Evolutionary conservation across 148 eudicot genomes (phyloP).

Genomic region (Rhododendron mucronatum): DNA sequence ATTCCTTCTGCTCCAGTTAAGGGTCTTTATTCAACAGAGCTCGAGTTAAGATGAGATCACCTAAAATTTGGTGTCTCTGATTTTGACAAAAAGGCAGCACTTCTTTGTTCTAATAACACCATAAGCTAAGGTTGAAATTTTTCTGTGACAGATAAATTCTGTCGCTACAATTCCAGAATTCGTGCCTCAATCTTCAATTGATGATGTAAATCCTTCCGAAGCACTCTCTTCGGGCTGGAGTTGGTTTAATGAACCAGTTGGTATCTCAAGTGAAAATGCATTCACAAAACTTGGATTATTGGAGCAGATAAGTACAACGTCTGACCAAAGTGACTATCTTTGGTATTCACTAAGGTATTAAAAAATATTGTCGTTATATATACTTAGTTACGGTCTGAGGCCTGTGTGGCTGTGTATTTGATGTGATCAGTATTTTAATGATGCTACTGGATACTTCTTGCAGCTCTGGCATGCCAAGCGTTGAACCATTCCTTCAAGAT

Average conservation of each 20-base stretch:
- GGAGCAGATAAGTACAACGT: slow-evolving; percentile 93
- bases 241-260: slow-evolving; percentile 80
- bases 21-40: neutral
- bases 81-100: neutral
- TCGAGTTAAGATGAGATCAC: neutral
- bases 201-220: slow-evolving; percentile 32
- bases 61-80: neutral
- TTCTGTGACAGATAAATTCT: slow-evolving; percentile 63
- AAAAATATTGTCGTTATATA: neutral
- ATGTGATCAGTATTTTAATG: neutral
- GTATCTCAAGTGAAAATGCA: slow-evolving; percentile 60
- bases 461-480: slow-evolving; percentile 55
- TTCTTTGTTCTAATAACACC: neutral
- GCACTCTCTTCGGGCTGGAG: slow-evolving; percentile 60
- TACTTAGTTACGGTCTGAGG: neutral
- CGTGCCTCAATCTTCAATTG: slow-evolving; percentile 28
- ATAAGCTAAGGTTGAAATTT: slow-evolving; percentile 4
- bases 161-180: slow-evolving; percentile 50
- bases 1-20: neutral
- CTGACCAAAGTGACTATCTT: slow-evolving; percentile 85
- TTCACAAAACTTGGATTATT: slow-evolving; percentile 51
- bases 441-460: slow-evolving; percentile 5
- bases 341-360: slow-evolving; percentile 91
- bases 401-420: neutral
- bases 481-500: slow-evolving; percentile 57